Percentiles rank a stretch among this genome's conserved stretches.
phyloP scores from a whole-genome alignment of 2,329 filamentous ascomycete species.

The Fusarium incarnatum region DNA sequence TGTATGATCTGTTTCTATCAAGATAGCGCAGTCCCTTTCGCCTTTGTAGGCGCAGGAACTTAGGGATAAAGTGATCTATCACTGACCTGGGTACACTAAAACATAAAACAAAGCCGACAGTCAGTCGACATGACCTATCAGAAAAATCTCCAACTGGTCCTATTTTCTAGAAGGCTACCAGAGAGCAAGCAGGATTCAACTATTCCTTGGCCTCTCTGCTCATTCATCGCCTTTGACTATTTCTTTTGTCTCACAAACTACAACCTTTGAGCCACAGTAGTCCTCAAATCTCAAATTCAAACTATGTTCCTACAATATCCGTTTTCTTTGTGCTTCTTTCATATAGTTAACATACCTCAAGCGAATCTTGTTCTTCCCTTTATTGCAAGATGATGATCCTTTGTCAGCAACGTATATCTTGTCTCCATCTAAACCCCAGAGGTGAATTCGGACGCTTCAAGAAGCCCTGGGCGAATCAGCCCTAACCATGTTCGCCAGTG shows the following conservation, averaged over 20 bases:
- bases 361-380: not conserved
- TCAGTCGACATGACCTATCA: not conserved
- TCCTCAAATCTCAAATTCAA: not conserved
- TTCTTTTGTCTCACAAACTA: not conserved
- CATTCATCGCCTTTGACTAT: not conserved
- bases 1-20: no score
- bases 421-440: not conserved
- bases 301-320: not conserved
- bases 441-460: not conserved
- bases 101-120: not conserved
- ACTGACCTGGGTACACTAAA: not conserved
- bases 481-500: not conserved
- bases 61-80: not conserved
- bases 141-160: not conserved
- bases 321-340: not conserved
- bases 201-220: no score
- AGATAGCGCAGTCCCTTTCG: not conserved
- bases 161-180: not conserved
- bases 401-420: not conserved
- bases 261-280: no score
- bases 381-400: not conserved
- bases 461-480: not conserved
- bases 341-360: no score
- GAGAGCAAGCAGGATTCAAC: no score
- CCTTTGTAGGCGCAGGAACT: not conserved